Base-by-base conservation (phyloP, 2,329 filamentous ascomycete genomes). In the Tolypocladium ophioglossoides region DNA sequence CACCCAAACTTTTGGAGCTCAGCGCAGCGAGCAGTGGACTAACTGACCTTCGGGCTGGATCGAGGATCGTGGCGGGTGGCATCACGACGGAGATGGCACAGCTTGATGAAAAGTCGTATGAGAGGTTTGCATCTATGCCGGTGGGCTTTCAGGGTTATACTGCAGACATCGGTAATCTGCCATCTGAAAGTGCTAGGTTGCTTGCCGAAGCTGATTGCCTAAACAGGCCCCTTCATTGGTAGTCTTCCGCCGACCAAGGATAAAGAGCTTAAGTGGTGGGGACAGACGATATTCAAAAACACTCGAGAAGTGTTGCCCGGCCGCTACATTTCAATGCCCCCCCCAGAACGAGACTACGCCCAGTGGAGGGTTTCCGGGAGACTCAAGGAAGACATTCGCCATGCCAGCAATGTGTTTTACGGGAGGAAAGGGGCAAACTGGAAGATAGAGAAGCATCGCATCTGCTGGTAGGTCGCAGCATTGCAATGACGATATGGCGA, bases 381-480 rank as follows among this genome's bases (percentile, higher is more conserved):
- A 22, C 71, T 86, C 11, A 80, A 82, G 64, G 69, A 79, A 44
- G 83, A 86, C 56, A 80, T 86, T 40, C 64, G 73, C n/a, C 69
- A 79, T 47, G 76, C 80, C 2, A 79, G 78, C 54, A 68, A 76
- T 48, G 72, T 79, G 1, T 84, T 83, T 58, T 86, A 84, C 59
- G 83, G 82, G 10, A 73, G 75, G 50, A 76, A 77, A 22, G 76
- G 77, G 35, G 74, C 72, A 14, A 63, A 68, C 46, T 85, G 79
- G 81, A 76, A 79, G 57, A 76, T 83, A 66, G 77, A 78, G 54
- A 80, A 84, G 62, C 78, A 84, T 62, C 76, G 84, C 7, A 80
- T 86, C 55, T 86, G 83, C 75, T 87, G 84, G 83, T 85, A 66
- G 66, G 78, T 69, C 6, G 2, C 30, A 18, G 9, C 1, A 22